These are phyloP conservation scores for Beverwykella pulmonaria DNA, from an alignment of 495 filamentous ascomycete genomes.

Conservation along the genomic window DNA sequence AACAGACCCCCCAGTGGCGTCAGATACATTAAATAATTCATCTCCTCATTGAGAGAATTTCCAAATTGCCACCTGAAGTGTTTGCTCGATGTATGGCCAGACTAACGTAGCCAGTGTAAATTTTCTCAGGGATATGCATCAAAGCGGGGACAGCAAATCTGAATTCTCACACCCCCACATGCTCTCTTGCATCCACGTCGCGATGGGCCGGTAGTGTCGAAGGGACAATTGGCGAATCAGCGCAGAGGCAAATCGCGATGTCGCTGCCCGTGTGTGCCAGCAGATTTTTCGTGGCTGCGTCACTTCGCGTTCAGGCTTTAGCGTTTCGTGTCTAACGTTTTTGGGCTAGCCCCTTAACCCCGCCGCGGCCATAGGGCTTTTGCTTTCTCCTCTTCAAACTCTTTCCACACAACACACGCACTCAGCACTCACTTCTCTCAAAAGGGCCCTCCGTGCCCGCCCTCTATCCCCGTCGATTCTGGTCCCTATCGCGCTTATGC, in stretches of 20 bases:
- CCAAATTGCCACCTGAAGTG: no score
- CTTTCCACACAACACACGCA: background rate
- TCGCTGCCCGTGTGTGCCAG: background rate
- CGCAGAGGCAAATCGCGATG: background rate
- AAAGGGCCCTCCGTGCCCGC: constrained; percentile 17
- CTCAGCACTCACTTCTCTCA: background rate
- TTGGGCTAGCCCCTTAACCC: background rate
- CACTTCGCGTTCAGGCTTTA: background rate
- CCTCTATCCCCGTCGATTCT: background rate
- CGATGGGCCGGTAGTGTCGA: background rate
- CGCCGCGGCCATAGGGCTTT: background rate
- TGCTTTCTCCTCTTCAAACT: background rate
- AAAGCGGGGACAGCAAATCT: background rate
- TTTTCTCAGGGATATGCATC: background rate
- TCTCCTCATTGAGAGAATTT: no score
- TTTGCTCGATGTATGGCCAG: no score
- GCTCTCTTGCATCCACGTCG: background rate
- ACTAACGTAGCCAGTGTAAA: background rate
- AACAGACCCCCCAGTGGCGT: no score
- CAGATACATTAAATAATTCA: no score
- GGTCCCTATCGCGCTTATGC: constrained; percentile 72
- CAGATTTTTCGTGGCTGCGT: background rate
- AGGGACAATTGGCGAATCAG: background rate
- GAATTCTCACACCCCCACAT: background rate
- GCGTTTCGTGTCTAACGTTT: background rate